These are phyloP conservation scores for Babesia ovata DNA, from an alignment of 169 alveolate genomes.

Conservation along the genomic window DNA sequence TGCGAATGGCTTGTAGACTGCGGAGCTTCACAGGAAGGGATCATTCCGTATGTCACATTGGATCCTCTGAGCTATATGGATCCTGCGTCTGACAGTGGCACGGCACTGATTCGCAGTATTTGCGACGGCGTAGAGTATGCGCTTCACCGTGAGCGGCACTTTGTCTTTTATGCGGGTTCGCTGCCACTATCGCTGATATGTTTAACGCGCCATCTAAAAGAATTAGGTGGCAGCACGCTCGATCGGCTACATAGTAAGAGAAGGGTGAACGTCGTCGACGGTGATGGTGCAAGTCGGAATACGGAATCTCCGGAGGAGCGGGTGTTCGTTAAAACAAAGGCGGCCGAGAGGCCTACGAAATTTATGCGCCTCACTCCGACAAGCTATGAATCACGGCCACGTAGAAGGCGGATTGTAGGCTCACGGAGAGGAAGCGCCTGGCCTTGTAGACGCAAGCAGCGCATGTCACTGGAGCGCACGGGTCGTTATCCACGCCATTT, in stretches of 20 bases:
- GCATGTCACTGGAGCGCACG: background rate
- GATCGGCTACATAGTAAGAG: background rate
- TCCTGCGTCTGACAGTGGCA: background rate
- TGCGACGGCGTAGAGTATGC: background rate
- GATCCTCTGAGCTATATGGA: background rate
- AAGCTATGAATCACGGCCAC: no score
- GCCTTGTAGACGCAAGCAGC: background rate
- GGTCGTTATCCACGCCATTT: background rate
- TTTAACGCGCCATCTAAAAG: background rate
- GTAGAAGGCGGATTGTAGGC: no score
- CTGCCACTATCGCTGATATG: background rate
- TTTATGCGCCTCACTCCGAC: no score
- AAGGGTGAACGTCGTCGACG: background rate
- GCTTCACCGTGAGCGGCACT: background rate
- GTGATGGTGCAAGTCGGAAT: background rate
- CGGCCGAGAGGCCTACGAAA: no score
- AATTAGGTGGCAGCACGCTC: background rate
- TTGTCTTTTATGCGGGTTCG: background rate
- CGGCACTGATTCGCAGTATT: background rate
- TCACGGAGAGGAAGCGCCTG: background rate
- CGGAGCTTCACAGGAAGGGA: no score
- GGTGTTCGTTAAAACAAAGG: no score
- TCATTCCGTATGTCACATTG: background rate
- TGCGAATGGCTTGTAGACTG: conserved; percentile 3
- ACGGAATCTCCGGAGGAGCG: no score